Evolutionary conservation across 2,329 filamentous ascomycete species (phyloP).

Genomic region (Pseudogymnoascus sp.): DNA sequence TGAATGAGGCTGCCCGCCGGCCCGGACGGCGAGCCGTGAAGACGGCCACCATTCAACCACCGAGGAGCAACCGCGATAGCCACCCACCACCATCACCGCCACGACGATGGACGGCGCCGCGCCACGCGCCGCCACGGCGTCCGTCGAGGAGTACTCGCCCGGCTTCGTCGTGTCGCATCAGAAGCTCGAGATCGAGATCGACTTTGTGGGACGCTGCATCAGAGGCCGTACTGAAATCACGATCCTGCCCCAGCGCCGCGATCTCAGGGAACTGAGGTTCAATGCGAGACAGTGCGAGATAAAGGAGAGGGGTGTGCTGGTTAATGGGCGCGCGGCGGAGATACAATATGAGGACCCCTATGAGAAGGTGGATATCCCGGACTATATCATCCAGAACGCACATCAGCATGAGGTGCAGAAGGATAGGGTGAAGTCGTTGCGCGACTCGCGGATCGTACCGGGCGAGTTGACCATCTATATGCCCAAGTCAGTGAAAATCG

Average conservation of each 20-base stretch:
- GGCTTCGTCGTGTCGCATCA: slow-evolving; percentile 64
- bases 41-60: slow-evolving; percentile 1
- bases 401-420: slow-evolving; percentile 70
- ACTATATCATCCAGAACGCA: slow-evolving; percentile 55
- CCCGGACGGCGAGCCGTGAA: slow-evolving; percentile 8
- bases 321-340: slow-evolving; percentile 35
- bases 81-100: background rate
- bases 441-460: slow-evolving; percentile 35
- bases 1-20: slow-evolving; percentile 4
- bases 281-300: slow-evolving; percentile 59
- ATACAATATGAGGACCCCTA: slow-evolving; percentile 54
- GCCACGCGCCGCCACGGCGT: slow-evolving; percentile 3
- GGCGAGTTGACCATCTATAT: slow-evolving; percentile 53
- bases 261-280: slow-evolving; percentile 51
- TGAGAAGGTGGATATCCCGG: slow-evolving; percentile 54
- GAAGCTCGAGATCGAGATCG: slow-evolving; percentile 81
- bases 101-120: slow-evolving; percentile 1
- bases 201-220: slow-evolving; percentile 70
- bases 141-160: slow-evolving; percentile 9
- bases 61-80: slow-evolving; percentile 4
- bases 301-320: slow-evolving; percentile 46
- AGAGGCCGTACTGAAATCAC: slow-evolving; percentile 76
- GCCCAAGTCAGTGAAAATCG: slow-evolving; percentile 54
- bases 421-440: slow-evolving; percentile 49
- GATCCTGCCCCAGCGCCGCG: slow-evolving; percentile 51